A percentile compares a stretch with the other conserved stretches of the same genome.
These are phyloP conservation scores for Dillenia suffruticosa DNA, from an alignment of 164 flowering plant species.

Conservation along the genomic window DNA sequence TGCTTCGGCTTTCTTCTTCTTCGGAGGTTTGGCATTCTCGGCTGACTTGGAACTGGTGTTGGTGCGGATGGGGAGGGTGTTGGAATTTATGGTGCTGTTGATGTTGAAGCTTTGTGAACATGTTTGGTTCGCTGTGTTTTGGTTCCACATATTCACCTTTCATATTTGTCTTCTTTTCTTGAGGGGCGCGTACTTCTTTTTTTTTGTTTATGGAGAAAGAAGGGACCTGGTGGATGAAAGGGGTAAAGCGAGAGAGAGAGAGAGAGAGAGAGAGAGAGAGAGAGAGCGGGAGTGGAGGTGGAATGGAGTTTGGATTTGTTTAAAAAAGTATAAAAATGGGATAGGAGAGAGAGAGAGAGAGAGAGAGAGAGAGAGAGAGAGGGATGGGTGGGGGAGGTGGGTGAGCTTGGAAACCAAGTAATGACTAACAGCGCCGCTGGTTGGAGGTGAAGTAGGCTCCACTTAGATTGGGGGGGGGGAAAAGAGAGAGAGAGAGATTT, in stretches of 20 bases:
- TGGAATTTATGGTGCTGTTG: slow-evolving; percentile 11
- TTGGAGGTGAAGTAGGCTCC: slow-evolving; percentile 15
- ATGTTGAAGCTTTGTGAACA: slow-evolving; percentile 37
- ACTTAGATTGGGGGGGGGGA: slow-evolving; percentile 4
- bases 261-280: background rate
- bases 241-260: background rate
- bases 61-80: slow-evolving; percentile 15
- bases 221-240: background rate
- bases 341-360: background rate
- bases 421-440: slow-evolving; percentile 33
- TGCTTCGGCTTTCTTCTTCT: slow-evolving; percentile 36
- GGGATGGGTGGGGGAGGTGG: slow-evolving; percentile 13
- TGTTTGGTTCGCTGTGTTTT: slow-evolving; percentile 8
- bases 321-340: background rate
- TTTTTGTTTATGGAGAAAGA: no score
- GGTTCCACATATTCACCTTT: background rate
- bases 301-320: slow-evolving; percentile 4
- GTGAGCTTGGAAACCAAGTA: slow-evolving; percentile 41
- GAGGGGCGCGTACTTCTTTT: no score
- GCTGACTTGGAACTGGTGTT: slow-evolving; percentile 14
- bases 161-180: background rate
- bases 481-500: slow-evolving; percentile 14
- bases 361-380: slow-evolving; percentile 7
- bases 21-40: slow-evolving; percentile 36
- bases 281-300: slow-evolving; percentile 1